Evolutionary conservation across 441 rosid genomes (phyloP).

Genomic region (Kokia cookei): DNA sequence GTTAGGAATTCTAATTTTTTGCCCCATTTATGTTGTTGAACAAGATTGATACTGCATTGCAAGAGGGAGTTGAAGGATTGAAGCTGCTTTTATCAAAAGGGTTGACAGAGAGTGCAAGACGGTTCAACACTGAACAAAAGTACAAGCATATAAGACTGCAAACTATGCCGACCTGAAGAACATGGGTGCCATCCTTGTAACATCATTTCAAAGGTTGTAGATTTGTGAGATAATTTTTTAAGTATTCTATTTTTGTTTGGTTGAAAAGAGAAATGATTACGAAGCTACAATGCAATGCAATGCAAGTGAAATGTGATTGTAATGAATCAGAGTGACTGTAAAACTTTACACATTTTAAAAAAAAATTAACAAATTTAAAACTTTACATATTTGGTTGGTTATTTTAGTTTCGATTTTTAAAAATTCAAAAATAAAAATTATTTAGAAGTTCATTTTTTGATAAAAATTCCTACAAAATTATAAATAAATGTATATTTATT

Average conservation of each 20-base stretch:
- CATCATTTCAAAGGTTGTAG: not conserved
- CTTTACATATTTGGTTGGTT: too few relatives aligned
- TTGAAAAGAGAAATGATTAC: not conserved
- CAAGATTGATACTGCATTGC: conserved; percentile 66
- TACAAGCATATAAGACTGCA: conserved; percentile 71
- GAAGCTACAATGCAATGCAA: not conserved
- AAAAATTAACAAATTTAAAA: too few relatives aligned
- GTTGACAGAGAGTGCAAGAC: conserved; percentile 54
- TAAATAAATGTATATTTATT: too few relatives aligned
- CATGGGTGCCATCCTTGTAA: not conserved
- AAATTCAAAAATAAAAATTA: too few relatives aligned
- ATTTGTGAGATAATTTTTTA: not conserved
- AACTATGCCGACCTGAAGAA: conserved; percentile 38
- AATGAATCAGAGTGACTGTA: not conserved
- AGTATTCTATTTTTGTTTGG: not conserved
- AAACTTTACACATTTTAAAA: too few relatives aligned
- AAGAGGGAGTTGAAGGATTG: conserved; percentile 63
- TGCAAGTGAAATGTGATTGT: not conserved
- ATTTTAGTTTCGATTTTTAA: too few relatives aligned
- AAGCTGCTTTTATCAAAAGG: conserved; percentile 60
- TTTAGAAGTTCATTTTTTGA: too few relatives aligned
- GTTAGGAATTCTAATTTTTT: not conserved
- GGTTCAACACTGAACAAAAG: conserved; percentile 72
- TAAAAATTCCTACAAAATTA: too few relatives aligned
- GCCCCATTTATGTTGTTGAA: not conserved